These are phyloP conservation scores for Beauveria sp. DNA, from an alignment of 2,329 filamentous ascomycete genomes.

Conservation along the genomic window DNA sequence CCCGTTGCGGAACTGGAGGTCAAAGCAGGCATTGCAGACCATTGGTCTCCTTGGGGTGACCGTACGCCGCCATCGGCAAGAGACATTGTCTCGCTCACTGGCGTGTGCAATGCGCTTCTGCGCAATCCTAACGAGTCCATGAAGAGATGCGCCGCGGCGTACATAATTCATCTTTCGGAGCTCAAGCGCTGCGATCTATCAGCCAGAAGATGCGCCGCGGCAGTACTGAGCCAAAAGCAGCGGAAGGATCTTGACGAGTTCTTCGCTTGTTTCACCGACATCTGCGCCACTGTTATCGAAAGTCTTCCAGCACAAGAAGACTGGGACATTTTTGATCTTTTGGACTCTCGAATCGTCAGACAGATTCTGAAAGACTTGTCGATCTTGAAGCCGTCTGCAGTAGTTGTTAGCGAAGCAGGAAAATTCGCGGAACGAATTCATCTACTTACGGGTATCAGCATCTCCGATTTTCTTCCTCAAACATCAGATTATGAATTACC, in stretches of 20 bases:
- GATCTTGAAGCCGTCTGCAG: neutral
- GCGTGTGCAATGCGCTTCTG: conserved; percentile 14
- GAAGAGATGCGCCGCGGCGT: conserved; percentile 14
- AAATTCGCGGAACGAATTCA: neutral
- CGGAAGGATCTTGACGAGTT: neutral
- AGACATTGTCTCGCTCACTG: conserved; percentile 16
- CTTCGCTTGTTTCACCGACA: conserved; percentile 15
- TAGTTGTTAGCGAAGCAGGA: neutral
- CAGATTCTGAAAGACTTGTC: conserved; percentile 15
- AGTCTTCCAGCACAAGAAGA: neutral
- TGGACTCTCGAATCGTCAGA: conserved; percentile 25
- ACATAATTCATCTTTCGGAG: conserved; percentile 20
- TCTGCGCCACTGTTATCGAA: conserved; percentile 17
- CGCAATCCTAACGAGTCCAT: neutral
- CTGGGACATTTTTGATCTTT: conserved; percentile 26
- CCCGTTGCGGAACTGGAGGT: neutral
- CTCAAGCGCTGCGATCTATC: conserved; percentile 19
- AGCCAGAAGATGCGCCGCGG: conserved; percentile 16
- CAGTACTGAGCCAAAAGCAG: neutral
- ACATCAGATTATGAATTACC: neutral
- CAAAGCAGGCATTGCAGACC: neutral
- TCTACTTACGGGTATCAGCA: conserved; percentile 3
- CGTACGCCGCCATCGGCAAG: conserved; percentile 10
- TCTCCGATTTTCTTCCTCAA: neutral
- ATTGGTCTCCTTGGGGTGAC: conserved; percentile 16